These are phyloP conservation scores for Macaranga tanarius DNA, from an alignment of 441 rosid genomes.

Conservation along the genomic window DNA sequence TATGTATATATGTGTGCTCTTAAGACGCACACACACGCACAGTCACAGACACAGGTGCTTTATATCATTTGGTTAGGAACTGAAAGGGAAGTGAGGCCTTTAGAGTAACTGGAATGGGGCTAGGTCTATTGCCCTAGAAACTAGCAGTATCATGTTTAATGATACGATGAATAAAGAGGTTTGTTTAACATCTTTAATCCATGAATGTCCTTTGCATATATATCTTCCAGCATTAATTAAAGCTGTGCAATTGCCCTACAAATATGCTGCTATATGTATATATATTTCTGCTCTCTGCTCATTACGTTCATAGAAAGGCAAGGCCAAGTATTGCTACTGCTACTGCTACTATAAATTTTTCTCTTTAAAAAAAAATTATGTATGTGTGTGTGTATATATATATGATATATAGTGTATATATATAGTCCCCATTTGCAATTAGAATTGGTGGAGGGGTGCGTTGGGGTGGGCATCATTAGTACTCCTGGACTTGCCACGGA, in stretches of 20 bases:
- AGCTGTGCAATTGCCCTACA: slow-evolving; percentile 27
- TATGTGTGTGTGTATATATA: neutral
- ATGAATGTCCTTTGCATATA: slow-evolving; percentile 23
- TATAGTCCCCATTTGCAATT: slow-evolving; percentile 39
- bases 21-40: too few relatives aligned
- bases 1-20: neutral
- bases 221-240: slow-evolving; percentile 26
- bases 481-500: slow-evolving; percentile 38
- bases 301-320: slow-evolving; percentile 17
- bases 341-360: too few relatives aligned
- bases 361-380: neutral
- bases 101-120: neutral
- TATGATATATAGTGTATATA: too few relatives aligned
- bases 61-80: slow-evolving; percentile 34
- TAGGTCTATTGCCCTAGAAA: slow-evolving; percentile 30
- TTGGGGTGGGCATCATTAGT: slow-evolving; percentile 31
- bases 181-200: slow-evolving; percentile 16
- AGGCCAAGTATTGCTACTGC: neutral
- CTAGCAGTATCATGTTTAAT: slow-evolving; percentile 22
- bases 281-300: slow-evolving; percentile 14
- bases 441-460: slow-evolving; percentile 7
- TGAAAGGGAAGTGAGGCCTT: neutral
- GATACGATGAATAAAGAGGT: slow-evolving; percentile 5
- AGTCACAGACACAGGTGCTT: slow-evolving; percentile 6
- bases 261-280: slow-evolving; percentile 19